phyloP scores from a whole-genome alignment of 176 grass and related monocot genomes.

The Paspalum vaginatum region DNA sequence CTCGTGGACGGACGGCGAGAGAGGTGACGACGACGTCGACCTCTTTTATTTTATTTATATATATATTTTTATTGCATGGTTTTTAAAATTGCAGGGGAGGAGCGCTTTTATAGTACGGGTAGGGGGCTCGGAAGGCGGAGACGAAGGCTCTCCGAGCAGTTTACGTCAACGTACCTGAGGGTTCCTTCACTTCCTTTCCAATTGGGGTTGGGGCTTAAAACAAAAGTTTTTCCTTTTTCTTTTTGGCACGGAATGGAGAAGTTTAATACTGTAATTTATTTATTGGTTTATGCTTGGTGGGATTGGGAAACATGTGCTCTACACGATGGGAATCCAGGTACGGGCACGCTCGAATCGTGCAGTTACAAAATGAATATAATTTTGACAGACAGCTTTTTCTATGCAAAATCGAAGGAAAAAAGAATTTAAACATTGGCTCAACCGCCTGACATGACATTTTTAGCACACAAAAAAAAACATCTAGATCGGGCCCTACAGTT shows the following conservation, averaged over 20 bases:
- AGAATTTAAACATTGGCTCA: constrained; percentile 21
- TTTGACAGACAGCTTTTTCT: constrained; percentile 1
- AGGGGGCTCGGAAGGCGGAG: not conserved
- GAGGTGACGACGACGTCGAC: constrained; percentile 43
- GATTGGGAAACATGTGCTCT: not conserved
- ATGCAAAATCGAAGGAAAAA: constrained; percentile 53
- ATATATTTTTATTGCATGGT: constrained; percentile 17
- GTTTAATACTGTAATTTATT: not conserved
- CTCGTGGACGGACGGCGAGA: constrained; percentile 52
- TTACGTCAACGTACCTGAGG: not conserved
- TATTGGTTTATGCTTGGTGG: not conserved
- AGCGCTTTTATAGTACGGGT: constrained; percentile 34
- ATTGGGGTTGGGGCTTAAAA: not conserved
- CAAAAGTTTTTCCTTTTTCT: not conserved
- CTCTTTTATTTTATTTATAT: constrained; percentile 33
- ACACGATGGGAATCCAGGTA: not conserved
- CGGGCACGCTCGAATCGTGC: not conserved
- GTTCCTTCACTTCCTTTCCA: not conserved
- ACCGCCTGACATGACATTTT: not conserved
- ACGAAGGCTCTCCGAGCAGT: rapidly evolving
- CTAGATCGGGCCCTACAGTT: constrained; percentile 29
- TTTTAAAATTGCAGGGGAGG: constrained; percentile 28
- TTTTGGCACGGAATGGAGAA: not conserved
- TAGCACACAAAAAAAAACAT: not conserved
- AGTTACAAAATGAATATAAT: not conserved